These are phyloP conservation scores for Leucocoprinus birnbaumii DNA, from an alignment of 768 basidiomycete species.

Conservation along the genomic window DNA sequence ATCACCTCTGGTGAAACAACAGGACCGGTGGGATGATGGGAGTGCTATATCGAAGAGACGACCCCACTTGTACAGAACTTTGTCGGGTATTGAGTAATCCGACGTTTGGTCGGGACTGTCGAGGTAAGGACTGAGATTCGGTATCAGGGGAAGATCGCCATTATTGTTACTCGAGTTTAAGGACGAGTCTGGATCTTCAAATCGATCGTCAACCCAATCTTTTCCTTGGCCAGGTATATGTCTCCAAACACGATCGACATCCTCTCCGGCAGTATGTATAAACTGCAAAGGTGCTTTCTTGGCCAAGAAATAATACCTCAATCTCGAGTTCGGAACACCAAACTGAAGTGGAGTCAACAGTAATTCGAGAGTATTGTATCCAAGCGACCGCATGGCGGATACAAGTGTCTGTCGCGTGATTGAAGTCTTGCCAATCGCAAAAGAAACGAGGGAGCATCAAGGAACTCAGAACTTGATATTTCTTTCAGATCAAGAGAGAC, in stretches of 20 bases:
- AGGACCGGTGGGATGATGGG: constrained; percentile 58
- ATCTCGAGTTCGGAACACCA: constrained; percentile 77
- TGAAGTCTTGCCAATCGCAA: constrained; percentile 47
- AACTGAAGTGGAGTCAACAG: constrained; percentile 76
- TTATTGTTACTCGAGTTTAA: constrained; percentile 4
- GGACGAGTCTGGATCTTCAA: constrained; percentile 21
- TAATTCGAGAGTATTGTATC: constrained; percentile 59
- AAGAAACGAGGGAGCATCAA: constrained; percentile 2
- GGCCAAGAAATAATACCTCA: constrained; percentile 79
- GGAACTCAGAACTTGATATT: background rate
- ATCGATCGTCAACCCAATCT: constrained; percentile 34
- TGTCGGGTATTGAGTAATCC: constrained; percentile 49
- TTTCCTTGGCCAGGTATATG: constrained; percentile 46
- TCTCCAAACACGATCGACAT: constrained; percentile 34
- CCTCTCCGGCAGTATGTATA: constrained; percentile 16
- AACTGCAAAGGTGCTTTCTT: constrained; percentile 44
- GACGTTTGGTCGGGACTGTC: constrained; percentile 27
- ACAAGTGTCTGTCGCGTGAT: constrained; percentile 57
- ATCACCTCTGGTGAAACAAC: constrained; percentile 80
- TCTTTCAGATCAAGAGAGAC: constrained; percentile 4
- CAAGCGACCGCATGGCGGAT: constrained; percentile 45
- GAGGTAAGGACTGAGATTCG: constrained; percentile 36
- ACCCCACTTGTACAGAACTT: constrained; percentile 71
- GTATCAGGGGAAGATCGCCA: constrained; percentile 3
- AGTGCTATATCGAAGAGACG: constrained; percentile 76